Conservation (phyloP, 2,329 filamentous ascomycete genomes). For the Penicillium sp. region DNA sequence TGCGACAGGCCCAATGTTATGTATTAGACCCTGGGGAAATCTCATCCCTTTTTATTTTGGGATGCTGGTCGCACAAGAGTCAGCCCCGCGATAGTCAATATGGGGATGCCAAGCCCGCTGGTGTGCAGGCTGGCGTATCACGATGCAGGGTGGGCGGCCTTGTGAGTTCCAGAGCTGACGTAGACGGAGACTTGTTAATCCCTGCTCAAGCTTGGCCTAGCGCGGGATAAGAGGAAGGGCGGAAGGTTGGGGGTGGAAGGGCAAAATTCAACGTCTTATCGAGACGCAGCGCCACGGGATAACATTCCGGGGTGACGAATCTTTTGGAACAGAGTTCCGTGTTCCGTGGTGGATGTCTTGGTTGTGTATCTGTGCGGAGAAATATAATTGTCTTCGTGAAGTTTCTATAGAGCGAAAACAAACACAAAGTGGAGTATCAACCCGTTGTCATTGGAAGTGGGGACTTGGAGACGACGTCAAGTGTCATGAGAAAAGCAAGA, state of each 20-base stretch:
- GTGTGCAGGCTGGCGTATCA: slow-evolving; percentile 8
- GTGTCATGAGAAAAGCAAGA: background rate
- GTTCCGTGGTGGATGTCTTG: background rate
- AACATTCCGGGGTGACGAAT: slow-evolving; percentile 20
- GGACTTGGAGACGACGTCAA: background rate
- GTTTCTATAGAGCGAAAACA: background rate
- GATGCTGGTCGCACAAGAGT: background rate
- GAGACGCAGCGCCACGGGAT: slow-evolving; percentile 8
- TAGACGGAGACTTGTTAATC: slow-evolving; percentile 7
- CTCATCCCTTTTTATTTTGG: background rate
- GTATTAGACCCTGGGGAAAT: background rate
- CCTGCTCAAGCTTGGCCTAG: slow-evolving; percentile 10
- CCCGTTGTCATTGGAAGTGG: background rate
- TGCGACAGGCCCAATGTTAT: background rate
- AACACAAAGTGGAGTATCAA: background rate
- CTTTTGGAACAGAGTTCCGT: slow-evolving; percentile 9
- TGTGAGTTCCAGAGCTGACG: slow-evolving; percentile 16
- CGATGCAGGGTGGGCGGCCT: slow-evolving; percentile 5
- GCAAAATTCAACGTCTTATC: slow-evolving; percentile 1
- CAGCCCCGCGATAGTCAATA: slow-evolving; percentile 1
- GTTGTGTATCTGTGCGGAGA: background rate
- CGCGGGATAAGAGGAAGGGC: slow-evolving; percentile 10
- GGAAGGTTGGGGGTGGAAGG: slow-evolving; percentile 3
- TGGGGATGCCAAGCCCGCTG: slow-evolving; percentile 13
- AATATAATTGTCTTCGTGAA: background rate